Base-by-base conservation (phyloP, 345 rosid species). In the Pistacia integerrima region DNA sequence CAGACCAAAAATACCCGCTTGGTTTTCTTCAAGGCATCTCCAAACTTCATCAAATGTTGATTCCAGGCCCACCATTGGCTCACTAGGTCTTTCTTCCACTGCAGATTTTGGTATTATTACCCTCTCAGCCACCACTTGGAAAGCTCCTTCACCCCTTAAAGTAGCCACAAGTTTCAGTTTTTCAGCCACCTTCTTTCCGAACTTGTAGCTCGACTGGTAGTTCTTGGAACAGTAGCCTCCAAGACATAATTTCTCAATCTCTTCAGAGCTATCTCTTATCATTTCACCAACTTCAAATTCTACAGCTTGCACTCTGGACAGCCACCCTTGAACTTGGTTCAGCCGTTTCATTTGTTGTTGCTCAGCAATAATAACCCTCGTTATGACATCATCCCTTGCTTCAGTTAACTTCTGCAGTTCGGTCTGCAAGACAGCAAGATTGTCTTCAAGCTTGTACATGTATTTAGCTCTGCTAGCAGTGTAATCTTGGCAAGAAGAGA, bases 21-120 rank as follows among this genome's bases (percentile, higher is more conserved):
- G 0, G 4, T 25, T 20, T 5, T 61, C 76, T 33, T 8, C 66
- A 33, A 73, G 59, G 57, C 57, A 73, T 46, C 13, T 73, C 76
- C 68, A 73, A 48, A 73, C 76, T 4, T 11, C 1, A 35, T 58
- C 55, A 44, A 72, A 72, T 22, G 22, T 72, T 20, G 56, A 13
- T 58, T 72, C 65, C 55, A 72, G 14, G 2, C 74, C 64, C 11
- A 72, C 54, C 12, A 55, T 58, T 58, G 38, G 12, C 5, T 48
- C 22, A 41, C 63, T 17, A 18, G 76, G 76, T 12, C 67, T 73
- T 30, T 73, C 76, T 17, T 73, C 76, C 4, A 73, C 68, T 14
- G 52, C 38, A 58, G 14, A 11, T 9, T 22, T 35, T 14, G 68
- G 67, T 6, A 48, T 18, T 3, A 48, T n/a, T 22, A 11, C 44